Evolutionary conservation across 306 rosid species (phyloP).

Genomic region (Vachellia pachyceras): DNA sequence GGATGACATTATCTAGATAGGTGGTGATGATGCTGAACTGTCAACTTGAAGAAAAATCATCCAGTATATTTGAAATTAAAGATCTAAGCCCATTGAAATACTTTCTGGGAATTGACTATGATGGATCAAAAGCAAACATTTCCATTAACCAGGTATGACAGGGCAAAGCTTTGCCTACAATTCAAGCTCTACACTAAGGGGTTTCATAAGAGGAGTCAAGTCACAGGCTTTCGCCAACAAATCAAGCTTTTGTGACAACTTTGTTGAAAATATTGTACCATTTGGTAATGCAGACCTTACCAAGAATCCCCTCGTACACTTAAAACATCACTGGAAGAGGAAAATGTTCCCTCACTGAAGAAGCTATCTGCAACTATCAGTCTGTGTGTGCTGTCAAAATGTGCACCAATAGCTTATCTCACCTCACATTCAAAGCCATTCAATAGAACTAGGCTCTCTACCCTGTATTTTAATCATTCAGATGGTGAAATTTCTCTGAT

Average conservation of each 20-base stretch:
- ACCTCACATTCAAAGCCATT: neutral
- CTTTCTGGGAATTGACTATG: neutral
- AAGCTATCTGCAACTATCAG: neutral
- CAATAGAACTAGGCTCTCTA: neutral
- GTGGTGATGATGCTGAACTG: neutral
- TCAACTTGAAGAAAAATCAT: neutral
- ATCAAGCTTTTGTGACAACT: neutral
- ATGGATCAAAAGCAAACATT: neutral
- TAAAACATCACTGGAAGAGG: too few species aligned
- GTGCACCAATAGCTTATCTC: neutral
- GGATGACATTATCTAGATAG: neutral
- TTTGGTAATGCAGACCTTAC: neutral
- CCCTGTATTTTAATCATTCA: neutral
- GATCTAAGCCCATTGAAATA: neutral
- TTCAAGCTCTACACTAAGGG: neutral
- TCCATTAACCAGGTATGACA: neutral
- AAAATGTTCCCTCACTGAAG: neutral
- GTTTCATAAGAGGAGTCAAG: neutral
- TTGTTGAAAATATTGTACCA: neutral
- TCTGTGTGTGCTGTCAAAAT: neutral
- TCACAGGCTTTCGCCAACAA: constrained; percentile 9
- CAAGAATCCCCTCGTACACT: neutral
- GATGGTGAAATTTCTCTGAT: neutral
- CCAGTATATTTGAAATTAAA: neutral
- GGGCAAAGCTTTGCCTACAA: neutral